phyloP scores from a whole-genome alignment of 352 stramenopile genomes.

The Elongisporangium undulatum region DNA sequence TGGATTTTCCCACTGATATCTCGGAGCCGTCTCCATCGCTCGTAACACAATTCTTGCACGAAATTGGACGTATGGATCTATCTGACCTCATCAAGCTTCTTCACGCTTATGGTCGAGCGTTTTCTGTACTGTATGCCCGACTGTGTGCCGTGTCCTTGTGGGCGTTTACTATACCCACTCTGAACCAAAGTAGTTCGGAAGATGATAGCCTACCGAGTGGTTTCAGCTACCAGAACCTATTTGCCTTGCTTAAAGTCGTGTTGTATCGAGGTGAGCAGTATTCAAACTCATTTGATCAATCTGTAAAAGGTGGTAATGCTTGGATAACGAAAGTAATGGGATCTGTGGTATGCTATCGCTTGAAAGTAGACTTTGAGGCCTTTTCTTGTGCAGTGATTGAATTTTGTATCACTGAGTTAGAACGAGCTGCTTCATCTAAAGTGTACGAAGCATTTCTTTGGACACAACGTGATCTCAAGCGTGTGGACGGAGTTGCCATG shows the following conservation, averaged over 20 bases:
- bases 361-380: constrained; percentile 1
- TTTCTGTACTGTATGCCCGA: constrained; percentile 31
- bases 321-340: constrained; percentile 4
- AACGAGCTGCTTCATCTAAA: constrained; percentile 39
- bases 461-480: constrained; percentile 63
- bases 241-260: constrained; percentile 42
- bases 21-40: not conserved
- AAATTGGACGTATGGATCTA: constrained; percentile 18
- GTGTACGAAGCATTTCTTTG: constrained; percentile 65
- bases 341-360: not conserved
- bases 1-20: not conserved
- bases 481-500: constrained; percentile 36
- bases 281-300: not conserved
- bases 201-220: not conserved
- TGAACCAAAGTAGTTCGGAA: not conserved
- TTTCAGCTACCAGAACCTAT: constrained; percentile 12
- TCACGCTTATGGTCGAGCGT: constrained; percentile 16
- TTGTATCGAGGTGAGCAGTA: constrained; percentile 57
- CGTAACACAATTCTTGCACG: constrained; percentile 10
- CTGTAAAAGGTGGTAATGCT: constrained; percentile 5
- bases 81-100: constrained; percentile 13
- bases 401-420: constrained; percentile 56
- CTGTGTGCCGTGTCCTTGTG: constrained; percentile 4
- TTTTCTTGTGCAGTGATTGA: constrained; percentile 32
- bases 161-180: not conserved